Conservation (phyloP, 2,329 filamentous ascomycete species). For the Sclerotinia spermophila region DNA sequence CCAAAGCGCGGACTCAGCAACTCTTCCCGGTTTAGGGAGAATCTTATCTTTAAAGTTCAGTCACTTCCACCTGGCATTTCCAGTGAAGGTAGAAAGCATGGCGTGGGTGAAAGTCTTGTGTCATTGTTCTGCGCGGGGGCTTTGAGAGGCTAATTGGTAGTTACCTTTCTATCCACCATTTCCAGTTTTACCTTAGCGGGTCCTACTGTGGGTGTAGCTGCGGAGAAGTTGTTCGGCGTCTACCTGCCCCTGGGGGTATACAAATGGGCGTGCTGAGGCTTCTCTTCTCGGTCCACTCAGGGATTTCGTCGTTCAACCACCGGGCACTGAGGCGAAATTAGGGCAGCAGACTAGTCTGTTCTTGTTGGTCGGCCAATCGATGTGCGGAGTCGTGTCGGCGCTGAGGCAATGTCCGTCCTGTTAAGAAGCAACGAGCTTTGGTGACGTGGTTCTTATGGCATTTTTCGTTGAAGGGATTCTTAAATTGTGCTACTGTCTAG, state of each 20-base stretch:
- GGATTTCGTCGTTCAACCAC: constrained; percentile 9
- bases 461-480: constrained; percentile 2
- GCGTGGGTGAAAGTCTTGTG: constrained; percentile 1
- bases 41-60: neutral
- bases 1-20: constrained; percentile 4
- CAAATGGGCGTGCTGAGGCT: constrained; percentile 11
- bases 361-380: constrained; percentile 11
- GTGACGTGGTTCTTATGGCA: constrained; percentile 11
- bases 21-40: constrained; percentile 11
- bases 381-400: constrained; percentile 9
- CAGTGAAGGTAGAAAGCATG: constrained; percentile 3
- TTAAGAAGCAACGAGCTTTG: constrained; percentile 11
- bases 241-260: constrained; percentile 8
- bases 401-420: constrained; percentile 14
- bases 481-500: constrained; percentile 6
- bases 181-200: neutral
- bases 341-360: constrained; percentile 8
- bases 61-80: constrained; percentile 6
- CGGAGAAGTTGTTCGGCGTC: constrained; percentile 8
- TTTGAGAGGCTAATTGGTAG: constrained; percentile 11
- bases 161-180: constrained; percentile 13
- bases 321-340: constrained; percentile 15
- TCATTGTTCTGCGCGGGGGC: constrained; percentile 13
- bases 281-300: neutral
- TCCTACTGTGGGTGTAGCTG: neutral